phyloP scores from a whole-genome alignment of 345 rosid species.

The Clausena lansium region DNA sequence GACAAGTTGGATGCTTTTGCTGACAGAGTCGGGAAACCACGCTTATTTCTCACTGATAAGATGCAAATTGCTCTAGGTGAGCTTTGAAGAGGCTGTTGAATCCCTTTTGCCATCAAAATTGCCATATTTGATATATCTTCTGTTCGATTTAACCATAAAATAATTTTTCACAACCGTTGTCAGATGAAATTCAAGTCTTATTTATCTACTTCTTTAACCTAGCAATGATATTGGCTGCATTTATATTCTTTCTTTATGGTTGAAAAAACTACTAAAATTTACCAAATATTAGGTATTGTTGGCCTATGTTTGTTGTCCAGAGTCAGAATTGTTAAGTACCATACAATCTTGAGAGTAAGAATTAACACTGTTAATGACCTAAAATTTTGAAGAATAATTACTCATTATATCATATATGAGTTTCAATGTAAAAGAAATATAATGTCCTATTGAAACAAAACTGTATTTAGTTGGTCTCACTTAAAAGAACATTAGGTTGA shows the following conservation, averaged over 20 bases:
- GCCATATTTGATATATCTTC: background rate
- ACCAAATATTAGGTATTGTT: background rate
- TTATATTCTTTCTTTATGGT: background rate
- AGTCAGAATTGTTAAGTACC: background rate
- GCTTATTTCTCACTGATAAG: conserved; percentile 84
- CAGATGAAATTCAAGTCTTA: background rate
- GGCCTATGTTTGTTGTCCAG: background rate
- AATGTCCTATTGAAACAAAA: background rate
- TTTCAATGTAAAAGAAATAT: background rate
- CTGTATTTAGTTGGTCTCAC: background rate
- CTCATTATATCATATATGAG: background rate
- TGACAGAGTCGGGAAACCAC: conserved; percentile 83
- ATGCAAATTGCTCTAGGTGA: conserved; percentile 88
- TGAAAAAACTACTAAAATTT: background rate
- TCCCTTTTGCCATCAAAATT: background rate
- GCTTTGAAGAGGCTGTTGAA: conserved; percentile 16
- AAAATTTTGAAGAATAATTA: background rate
- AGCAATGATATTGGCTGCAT: background rate
- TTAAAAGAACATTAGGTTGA: background rate
- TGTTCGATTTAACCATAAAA: background rate
- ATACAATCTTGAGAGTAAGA: background rate
- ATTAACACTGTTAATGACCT: background rate
- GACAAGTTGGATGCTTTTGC: conserved; percentile 91
- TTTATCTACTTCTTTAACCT: background rate
- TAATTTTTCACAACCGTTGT: background rate